Percentiles rank a stretch among this genome's conserved stretches.
Conservation (phyloP, 345 rosid genomes). For the Lumnitzera racemosa region DNA sequence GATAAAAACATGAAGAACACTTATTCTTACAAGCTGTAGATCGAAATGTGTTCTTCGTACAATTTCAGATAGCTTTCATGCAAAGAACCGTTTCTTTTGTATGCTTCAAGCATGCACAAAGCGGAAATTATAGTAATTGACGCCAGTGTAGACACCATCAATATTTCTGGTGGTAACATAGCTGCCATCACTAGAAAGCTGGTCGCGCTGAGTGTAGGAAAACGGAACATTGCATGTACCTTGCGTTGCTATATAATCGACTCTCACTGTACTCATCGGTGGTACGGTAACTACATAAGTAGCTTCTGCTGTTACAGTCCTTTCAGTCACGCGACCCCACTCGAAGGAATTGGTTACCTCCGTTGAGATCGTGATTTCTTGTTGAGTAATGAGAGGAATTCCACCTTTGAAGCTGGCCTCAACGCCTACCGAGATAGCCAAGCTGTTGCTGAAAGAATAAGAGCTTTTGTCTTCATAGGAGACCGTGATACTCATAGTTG, state of each 20-base stretch:
- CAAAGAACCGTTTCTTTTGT: too few relatives aligned
- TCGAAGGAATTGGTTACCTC: not conserved
- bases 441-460: not conserved
- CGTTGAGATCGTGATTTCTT: not conserved
- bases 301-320: not conserved
- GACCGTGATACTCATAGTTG: not conserved
- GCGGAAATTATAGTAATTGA: not conserved
- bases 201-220: not conserved
- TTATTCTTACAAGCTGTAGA: too few relatives aligned
- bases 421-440: not conserved
- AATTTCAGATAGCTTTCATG: too few relatives aligned
- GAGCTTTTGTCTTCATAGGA: not conserved
- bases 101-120: not conserved
- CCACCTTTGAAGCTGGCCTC: not conserved
- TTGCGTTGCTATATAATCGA: not conserved
- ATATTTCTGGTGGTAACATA: not conserved
- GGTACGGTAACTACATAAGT: not conserved
- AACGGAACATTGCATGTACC: not conserved
- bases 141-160: not conserved
- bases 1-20: too few relatives aligned
- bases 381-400: not conserved
- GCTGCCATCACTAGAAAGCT: not conserved
- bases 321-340: not conserved
- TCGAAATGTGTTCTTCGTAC: too few relatives aligned
- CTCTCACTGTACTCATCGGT: slow-evolving; percentile 2